Evolutionary conservation across 1,284 basidiomycete species (phyloP).

Genomic region (Meira nashicola): DNA sequence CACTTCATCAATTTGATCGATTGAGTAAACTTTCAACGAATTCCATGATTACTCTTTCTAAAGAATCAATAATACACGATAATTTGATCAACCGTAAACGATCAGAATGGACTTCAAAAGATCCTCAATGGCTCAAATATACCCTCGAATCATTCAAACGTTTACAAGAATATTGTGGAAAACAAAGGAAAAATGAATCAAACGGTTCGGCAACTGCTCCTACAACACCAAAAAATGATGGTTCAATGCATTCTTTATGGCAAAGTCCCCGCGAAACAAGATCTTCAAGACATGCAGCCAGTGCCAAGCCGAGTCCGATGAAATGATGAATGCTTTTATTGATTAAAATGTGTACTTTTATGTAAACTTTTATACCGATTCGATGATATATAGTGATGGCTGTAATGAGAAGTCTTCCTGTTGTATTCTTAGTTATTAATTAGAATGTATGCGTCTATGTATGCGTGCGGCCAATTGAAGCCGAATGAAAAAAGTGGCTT

Average conservation of each 20-base stretch:
- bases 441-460: too few species aligned
- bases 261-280: constrained; percentile 1
- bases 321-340: neutral
- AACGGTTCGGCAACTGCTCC: neutral
- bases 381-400: too few species aligned
- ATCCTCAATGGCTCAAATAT: neutral
- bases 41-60: neutral
- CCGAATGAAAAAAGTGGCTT: too few species aligned
- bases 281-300: neutral
- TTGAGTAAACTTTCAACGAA: neutral
- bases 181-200: neutral
- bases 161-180: constrained; percentile 1
- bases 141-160: constrained; percentile 1
- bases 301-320: neutral
- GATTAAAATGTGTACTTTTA: too few species aligned
- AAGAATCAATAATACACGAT: neutral
- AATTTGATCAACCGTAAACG: too few species aligned
- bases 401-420: too few species aligned
- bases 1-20: neutral
- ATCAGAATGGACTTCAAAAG: neutral
- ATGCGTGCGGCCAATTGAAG: too few species aligned
- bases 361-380: too few species aligned
- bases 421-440: too few species aligned
- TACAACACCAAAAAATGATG: neutral
- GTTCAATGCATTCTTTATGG: neutral